Evolutionary conservation across 2,329 filamentous ascomycete genomes (phyloP), one percentile per base, ranked within the genome.

Genomic region (Aspergillus caelatus): DNA sequence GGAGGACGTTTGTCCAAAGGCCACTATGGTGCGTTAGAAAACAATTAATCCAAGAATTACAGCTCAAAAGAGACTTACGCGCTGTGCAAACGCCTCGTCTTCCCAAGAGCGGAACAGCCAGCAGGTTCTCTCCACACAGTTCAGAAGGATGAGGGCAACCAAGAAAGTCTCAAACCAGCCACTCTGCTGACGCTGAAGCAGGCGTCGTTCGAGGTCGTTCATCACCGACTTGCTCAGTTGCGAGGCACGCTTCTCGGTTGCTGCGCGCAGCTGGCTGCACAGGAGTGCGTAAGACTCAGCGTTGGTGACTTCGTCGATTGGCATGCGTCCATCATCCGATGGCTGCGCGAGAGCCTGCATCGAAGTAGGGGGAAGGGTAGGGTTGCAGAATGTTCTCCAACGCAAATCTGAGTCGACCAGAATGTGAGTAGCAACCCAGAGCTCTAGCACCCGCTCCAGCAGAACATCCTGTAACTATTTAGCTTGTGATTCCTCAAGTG

Each of bases 141-240:
- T 85, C 28, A 89, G 76, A 0, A 88, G 77, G 19, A 88, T 79
- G n/a, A 88, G 78, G 0, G 85, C 81, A 6, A 84, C 82, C n/a
- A 89, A 74, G 70, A 87, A 88, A 0, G 85, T 88, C 64, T 86
- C 83, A 61, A 88, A 87, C 53, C 81, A 81, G 58, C 83, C 84
- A 26, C 81, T 82, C 71, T 86, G 83, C 69, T 86, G 83, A 14
- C 85, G 83, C 67, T 86, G 85, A 9, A 88, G 78, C 5, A 88
- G 75, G n/a, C 86, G 82, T 21, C 85, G 82, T 70, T 89, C 86
- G 1, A 88, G 79, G 62, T 88, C 85, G 65, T 86, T 86, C 80
- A 88, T 84, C 39, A 87, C 81, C 11, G 77, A 77, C 60, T 85
- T 86, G 67, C 82, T 82, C 7, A 87, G 76, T 58, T 79, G 78